phyloP scores from a whole-genome alignment of 192 early-diverging fungal genomes.

The Coemansia sp. region DNA sequence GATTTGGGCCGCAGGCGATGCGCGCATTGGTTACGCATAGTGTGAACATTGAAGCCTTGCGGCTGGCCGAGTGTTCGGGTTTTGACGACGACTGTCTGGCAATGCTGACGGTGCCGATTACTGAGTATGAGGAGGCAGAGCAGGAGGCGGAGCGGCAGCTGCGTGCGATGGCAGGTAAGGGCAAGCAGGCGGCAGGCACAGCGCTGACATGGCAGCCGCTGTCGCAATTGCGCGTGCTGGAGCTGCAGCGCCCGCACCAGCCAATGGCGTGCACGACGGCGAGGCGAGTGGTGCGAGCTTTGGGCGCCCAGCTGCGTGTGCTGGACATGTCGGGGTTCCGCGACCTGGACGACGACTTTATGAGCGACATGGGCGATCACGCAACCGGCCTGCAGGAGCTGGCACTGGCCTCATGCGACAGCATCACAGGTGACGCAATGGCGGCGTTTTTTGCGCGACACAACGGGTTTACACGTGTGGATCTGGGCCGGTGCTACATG shows the following conservation, averaged over 20 bases:
- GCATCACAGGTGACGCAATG: conserved; percentile 27
- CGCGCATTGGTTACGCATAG: conserved; percentile 61
- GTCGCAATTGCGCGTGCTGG: conserved; percentile 13
- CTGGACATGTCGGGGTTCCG: conserved; percentile 42
- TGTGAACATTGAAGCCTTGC: conserved; percentile 59
- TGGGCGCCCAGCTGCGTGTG: conserved; percentile 32
- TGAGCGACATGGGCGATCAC: conserved; percentile 17
- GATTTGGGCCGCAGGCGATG: conserved; percentile 58
- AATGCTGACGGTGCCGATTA: conserved; percentile 39
- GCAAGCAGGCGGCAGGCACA: neutral
- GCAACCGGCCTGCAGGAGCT: conserved; percentile 31
- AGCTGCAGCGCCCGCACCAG: conserved; percentile 27
- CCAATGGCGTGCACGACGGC: conserved; percentile 33
- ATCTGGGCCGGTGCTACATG: conserved; percentile 64
- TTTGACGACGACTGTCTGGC: conserved; percentile 57
- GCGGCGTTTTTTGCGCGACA: conserved; percentile 27
- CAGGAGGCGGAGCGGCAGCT: conserved; percentile 38
- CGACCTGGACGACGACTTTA: conserved; percentile 38
- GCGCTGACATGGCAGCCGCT: conserved; percentile 38
- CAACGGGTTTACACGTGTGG: conserved; percentile 52
- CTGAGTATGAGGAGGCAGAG: conserved; percentile 29
- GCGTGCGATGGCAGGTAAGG: neutral
- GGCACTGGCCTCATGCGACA: conserved; percentile 28
- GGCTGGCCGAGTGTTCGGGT: conserved; percentile 60
- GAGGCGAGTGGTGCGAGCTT: conserved; percentile 19